phyloP scores from a whole-genome alignment of 768 basidiomycete genomes.

The Lactarius psammicola region DNA sequence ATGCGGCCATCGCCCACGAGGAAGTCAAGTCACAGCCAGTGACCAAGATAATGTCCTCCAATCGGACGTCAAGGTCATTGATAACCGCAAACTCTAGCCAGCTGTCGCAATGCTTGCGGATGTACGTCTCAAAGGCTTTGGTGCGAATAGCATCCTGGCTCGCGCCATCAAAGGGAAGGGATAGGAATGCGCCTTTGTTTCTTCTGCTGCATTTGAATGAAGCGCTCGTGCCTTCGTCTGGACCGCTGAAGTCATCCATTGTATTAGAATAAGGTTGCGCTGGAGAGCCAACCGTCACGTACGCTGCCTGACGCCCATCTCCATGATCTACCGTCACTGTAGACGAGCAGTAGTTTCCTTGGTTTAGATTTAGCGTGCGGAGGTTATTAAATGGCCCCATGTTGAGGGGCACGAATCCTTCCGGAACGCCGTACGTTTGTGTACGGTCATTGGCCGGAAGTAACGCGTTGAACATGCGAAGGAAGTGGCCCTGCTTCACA shows the following conservation, averaged over 20 bases:
- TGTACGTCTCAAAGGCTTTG: slow-evolving; percentile 23
- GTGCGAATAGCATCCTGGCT: slow-evolving; percentile 22
- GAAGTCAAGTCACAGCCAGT: slow-evolving; percentile 27
- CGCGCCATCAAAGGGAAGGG: slow-evolving; percentile 13
- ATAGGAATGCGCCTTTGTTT: slow-evolving; percentile 19
- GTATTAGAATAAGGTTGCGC: neutral
- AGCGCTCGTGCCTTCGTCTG: slow-evolving; percentile 1
- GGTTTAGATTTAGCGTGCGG: slow-evolving; percentile 2
- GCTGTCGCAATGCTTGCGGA: slow-evolving; percentile 25
- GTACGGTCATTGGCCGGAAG: slow-evolving; percentile 6
- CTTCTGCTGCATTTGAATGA: slow-evolving; percentile 14
- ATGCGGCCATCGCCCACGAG: slow-evolving; percentile 28
- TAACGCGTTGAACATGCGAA: slow-evolving; percentile 26
- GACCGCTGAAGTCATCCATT: neutral
- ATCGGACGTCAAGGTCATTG: slow-evolving; percentile 5
- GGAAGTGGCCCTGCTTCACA: slow-evolving; percentile 20
- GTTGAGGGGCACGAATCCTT: slow-evolving; percentile 4
- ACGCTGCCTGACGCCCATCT: slow-evolving; percentile 5
- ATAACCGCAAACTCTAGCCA: slow-evolving; percentile 14
- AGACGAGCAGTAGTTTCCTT: slow-evolving; percentile 7
- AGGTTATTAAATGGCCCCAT: slow-evolving; percentile 20
- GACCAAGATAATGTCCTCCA: slow-evolving; percentile 28
- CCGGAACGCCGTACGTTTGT: slow-evolving; percentile 12
- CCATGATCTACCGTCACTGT: slow-evolving; percentile 2
- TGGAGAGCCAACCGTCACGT: neutral